Evolutionary conservation across 169 alveolate genomes (phyloP).

Genomic region (Eimeria sp.): DNA sequence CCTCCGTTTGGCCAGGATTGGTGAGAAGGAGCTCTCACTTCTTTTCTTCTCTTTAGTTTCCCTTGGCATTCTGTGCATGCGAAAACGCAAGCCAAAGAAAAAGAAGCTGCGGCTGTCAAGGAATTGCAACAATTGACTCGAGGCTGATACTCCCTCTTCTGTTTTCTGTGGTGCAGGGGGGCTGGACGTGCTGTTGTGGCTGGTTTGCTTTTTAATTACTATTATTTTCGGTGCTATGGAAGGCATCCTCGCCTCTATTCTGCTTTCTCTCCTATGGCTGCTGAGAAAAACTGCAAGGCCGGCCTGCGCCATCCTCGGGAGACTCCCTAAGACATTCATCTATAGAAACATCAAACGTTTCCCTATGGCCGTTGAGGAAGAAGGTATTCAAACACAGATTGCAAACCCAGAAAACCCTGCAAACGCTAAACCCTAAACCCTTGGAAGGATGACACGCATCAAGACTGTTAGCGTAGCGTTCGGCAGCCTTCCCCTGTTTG

Average conservation of each 20-base stretch:
- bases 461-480: too few relatives aligned
- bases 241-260: constrained; percentile 84
- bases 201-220: constrained; percentile 79
- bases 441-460: not conserved
- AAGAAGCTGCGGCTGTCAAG: not conserved
- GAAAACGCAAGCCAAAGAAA: not conserved
- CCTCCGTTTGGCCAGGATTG: constrained; percentile 56
- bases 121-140: not conserved
- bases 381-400: constrained; percentile 31
- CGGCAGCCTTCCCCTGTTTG: too few relatives aligned
- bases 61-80: not conserved
- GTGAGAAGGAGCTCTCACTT: not conserved
- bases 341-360: constrained; percentile 82
- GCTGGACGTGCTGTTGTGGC: constrained; percentile 83
- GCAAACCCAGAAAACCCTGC: too few relatives aligned
- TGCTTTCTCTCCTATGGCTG: constrained; percentile 85
- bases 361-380: constrained; percentile 82
- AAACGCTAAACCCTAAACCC: not conserved
- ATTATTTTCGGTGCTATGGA: constrained; percentile 84
- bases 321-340: constrained; percentile 79
- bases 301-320: constrained; percentile 72
- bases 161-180: constrained; percentile 50
- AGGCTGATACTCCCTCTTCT: not conserved
- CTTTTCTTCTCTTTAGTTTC: not conserved
- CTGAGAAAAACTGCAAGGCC: constrained; percentile 82